phyloP scores from a whole-genome alignment of 306 rosid species.

The Vigna radiata region DNA sequence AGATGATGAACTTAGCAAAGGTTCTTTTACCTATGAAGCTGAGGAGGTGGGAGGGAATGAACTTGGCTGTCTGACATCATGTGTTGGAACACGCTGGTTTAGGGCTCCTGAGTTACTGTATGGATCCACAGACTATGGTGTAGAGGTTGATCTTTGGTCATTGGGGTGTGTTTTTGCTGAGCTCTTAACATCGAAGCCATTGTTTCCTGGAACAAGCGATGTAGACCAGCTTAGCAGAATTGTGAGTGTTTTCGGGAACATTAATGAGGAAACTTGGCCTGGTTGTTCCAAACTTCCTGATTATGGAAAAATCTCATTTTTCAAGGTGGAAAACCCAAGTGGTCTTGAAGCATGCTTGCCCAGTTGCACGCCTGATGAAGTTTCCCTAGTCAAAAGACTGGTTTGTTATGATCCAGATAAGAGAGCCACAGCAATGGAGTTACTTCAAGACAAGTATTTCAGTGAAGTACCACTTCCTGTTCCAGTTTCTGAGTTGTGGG shows the following conservation, averaged over 20 bases:
- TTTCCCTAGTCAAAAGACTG: conserved; percentile 62
- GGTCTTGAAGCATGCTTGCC: conserved; percentile 69
- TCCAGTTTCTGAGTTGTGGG: conserved; percentile 61
- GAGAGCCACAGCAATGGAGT: conserved; percentile 75
- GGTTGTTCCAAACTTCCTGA: conserved; percentile 79
- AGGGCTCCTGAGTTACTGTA: conserved; percentile 87
- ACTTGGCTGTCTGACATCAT: conserved; percentile 72
- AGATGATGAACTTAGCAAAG: conserved; percentile 72
- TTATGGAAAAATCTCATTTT: conserved; percentile 64
- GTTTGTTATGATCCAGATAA: conserved; percentile 75
- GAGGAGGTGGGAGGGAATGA: conserved; percentile 63
- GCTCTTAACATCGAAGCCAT: conserved; percentile 69
- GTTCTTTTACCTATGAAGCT: conserved; percentile 63
- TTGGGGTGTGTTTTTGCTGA: conserved; percentile 86
- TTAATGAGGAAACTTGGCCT: conserved; percentile 77
- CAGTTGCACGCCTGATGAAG: conserved; percentile 54
- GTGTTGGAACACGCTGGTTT: conserved; percentile 92
- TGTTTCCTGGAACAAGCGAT: conserved; percentile 85
- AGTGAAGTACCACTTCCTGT: conserved; percentile 73
- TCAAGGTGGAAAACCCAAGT: conserved; percentile 65
- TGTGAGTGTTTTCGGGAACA: conserved; percentile 69
- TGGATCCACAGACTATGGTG: conserved; percentile 75
- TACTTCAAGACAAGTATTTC: conserved; percentile 75
- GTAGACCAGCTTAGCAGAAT: conserved; percentile 86
- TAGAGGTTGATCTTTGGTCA: conserved; percentile 93